These are phyloP conservation scores for Sporisorium iseilematis-ciliati DNA, from an alignment of 1,284 basidiomycete genomes.

Conservation along the genomic window DNA sequence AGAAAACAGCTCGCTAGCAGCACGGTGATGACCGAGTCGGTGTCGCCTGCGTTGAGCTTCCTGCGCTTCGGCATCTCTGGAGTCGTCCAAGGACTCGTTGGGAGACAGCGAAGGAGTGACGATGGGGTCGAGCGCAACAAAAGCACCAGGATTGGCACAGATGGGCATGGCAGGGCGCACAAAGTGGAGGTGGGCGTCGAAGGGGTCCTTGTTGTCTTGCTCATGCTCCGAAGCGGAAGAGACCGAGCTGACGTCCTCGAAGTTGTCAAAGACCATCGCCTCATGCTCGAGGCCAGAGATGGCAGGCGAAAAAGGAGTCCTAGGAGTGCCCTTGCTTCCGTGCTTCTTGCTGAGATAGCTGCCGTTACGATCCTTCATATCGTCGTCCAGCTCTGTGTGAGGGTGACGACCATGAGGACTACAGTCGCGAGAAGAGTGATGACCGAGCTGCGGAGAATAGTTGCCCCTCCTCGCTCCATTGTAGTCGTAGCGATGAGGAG, in stretches of 20 bases:
- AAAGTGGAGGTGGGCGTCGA: slow-evolving; percentile 37
- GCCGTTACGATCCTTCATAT: not conserved
- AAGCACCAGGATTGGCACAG: slow-evolving; percentile 32
- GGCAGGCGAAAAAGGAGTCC: not conserved
- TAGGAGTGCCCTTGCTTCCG: not conserved
- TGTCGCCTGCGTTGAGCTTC: slow-evolving; percentile 18
- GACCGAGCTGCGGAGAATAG: slow-evolving; percentile 2
- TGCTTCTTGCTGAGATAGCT: not conserved
- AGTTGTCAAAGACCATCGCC: slow-evolving; percentile 48
- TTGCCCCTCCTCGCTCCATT: not conserved
- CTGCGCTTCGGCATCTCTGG: not conserved
- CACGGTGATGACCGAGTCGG: slow-evolving; percentile 30
- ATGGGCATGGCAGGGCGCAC: slow-evolving; percentile 39
- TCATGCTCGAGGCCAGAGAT: slow-evolving; percentile 30
- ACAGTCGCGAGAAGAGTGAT: slow-evolving; percentile 5
- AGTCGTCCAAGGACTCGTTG: slow-evolving; percentile 2
- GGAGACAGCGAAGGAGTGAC: slow-evolving; percentile 5
- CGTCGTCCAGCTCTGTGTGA: not conserved
- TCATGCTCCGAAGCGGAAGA: slow-evolving; percentile 23
- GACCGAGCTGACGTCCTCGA: slow-evolving; percentile 34
- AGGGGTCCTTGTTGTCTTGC: slow-evolving; percentile 20
- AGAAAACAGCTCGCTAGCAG: slow-evolving; percentile 28
- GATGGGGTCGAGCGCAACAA: slow-evolving; percentile 22
- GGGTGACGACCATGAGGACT: slow-evolving; percentile 9
- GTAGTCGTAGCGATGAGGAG: slow-evolving; percentile 12